These are phyloP conservation scores for Fusarium sp. DNA, from an alignment of 2,329 filamentous ascomycete genomes.

Conservation along the genomic window DNA sequence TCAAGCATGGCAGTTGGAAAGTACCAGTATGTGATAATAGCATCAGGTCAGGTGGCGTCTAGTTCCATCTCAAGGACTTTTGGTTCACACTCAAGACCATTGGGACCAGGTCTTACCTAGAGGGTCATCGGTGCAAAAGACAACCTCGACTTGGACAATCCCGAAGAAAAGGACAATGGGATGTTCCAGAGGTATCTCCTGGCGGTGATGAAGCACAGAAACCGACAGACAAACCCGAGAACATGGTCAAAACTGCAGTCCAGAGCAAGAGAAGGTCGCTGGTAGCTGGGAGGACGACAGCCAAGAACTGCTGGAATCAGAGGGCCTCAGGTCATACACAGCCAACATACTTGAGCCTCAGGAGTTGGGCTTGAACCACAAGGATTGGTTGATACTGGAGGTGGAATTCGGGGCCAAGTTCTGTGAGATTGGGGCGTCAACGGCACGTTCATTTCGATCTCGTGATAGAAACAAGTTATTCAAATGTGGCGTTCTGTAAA, in stretches of 20 bases:
- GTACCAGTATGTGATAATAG: conserved; percentile 71
- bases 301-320: conserved; percentile 43
- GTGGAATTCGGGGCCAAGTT: conserved; percentile 72
- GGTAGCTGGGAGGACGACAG: conserved; percentile 56
- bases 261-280: conserved; percentile 12
- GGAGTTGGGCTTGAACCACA: conserved; percentile 43
- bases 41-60: conserved; percentile 73
- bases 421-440: conserved; percentile 66
- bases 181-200: conserved; percentile 27
- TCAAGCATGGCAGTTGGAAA: conserved; percentile 74
- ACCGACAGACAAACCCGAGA: background rate
- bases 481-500: background rate
- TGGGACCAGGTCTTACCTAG: conserved; percentile 64
- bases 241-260: background rate
- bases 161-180: conserved; percentile 49
- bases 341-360: background rate
- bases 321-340: conserved; percentile 42
- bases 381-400: conserved; percentile 62
- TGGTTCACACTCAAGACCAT: conserved; percentile 73
- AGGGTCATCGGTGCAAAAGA: conserved; percentile 56
- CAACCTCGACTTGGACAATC: conserved; percentile 47
- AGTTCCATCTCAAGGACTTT: conserved; percentile 74
- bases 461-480: background rate
- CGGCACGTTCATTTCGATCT: background rate
- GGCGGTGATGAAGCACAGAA: background rate